Conservation (phyloP, 2,329 filamentous ascomycete species). For the Byssoonygena ceratinophila region DNA sequence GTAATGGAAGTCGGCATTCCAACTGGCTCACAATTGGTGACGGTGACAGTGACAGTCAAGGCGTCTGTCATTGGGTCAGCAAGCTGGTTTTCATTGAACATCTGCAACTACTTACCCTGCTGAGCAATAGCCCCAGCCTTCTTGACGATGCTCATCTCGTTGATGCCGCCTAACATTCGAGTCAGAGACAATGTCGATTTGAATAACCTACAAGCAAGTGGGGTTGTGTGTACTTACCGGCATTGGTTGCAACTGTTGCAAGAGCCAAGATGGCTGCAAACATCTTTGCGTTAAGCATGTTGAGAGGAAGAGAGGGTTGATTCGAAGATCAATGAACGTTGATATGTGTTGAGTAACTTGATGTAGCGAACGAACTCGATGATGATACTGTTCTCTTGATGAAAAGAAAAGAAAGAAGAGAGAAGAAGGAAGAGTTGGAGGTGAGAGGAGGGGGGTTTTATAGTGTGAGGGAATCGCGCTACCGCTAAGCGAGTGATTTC, state of each 20-base stretch:
- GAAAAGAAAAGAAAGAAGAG: no score
- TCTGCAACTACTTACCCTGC: slow-evolving; percentile 9
- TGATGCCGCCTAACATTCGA: neutral
- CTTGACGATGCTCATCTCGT: slow-evolving; percentile 1
- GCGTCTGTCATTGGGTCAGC: neutral
- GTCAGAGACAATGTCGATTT: neutral
- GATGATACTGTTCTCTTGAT: no score
- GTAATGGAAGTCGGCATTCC: neutral
- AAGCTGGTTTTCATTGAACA: neutral
- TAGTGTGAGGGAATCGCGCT: slow-evolving; percentile 10
- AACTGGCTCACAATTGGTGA: slow-evolving; percentile 15
- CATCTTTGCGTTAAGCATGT: slow-evolving; percentile 17
- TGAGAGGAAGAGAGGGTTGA: slow-evolving; percentile 5
- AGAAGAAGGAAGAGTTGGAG: slow-evolving; percentile 1
- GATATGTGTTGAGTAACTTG: no score
- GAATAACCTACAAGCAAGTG: neutral
- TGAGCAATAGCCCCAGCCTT: slow-evolving; percentile 5
- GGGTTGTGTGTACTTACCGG: slow-evolving; percentile 17
- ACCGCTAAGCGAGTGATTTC: slow-evolving; percentile 9
- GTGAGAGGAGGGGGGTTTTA: slow-evolving; percentile 12
- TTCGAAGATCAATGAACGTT: neutral
- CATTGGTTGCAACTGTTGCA: slow-evolving; percentile 14
- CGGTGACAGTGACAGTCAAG: slow-evolving; percentile 20
- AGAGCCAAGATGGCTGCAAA: slow-evolving; percentile 20
- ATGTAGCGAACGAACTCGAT: neutral